Conservation (phyloP, 202 grass and related monocot species). For the Bolboschoenoplectus hybrid region DNA sequence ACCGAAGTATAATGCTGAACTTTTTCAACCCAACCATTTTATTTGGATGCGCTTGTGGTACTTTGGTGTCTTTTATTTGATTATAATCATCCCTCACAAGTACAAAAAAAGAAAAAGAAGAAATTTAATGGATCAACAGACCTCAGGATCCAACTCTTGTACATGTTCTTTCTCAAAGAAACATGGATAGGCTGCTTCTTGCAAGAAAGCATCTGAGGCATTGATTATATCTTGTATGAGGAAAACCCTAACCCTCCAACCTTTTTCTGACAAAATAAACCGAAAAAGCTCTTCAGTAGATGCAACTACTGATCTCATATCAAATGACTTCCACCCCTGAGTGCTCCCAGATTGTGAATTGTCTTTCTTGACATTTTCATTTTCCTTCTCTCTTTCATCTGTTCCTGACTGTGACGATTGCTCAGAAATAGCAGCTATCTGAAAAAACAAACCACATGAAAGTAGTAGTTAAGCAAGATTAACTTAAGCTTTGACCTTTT, state of each 20-base stretch:
- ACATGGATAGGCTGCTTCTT: conserved; percentile 72
- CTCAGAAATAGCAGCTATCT: conserved; percentile 90
- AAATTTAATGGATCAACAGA: conserved; percentile 40
- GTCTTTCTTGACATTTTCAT: conserved; percentile 7
- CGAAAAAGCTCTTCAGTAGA: conserved; percentile 87
- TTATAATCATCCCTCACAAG: conserved; percentile 3
- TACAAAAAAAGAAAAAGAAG: not conserved
- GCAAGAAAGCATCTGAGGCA: conserved; percentile 68
- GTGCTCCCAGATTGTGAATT: conserved; percentile 36
- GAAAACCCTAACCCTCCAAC: conserved; percentile 92
- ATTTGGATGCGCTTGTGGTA: not conserved
- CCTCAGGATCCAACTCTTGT: conserved; percentile 56
- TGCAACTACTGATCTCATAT: conserved; percentile 89
- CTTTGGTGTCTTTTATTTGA: not conserved
- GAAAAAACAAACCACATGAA: conserved; percentile 35
- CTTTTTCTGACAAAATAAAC: conserved; percentile 91
- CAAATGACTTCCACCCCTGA: conserved; percentile 77
- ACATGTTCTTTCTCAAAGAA: conserved; percentile 55
- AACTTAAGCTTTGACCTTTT: not conserved
- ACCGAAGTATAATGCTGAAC: not conserved
- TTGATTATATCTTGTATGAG: conserved; percentile 88
- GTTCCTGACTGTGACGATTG: conserved; percentile 56
- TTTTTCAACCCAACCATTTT: not conserved
- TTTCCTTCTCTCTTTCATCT: conserved; percentile 48
- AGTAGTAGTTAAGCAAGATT: conserved; percentile 21